Evolutionary conservation across 805 yeast species (phyloP), one percentile per base, ranked within the genome.

Genomic region (Pichia pseudocactophila): DNA sequence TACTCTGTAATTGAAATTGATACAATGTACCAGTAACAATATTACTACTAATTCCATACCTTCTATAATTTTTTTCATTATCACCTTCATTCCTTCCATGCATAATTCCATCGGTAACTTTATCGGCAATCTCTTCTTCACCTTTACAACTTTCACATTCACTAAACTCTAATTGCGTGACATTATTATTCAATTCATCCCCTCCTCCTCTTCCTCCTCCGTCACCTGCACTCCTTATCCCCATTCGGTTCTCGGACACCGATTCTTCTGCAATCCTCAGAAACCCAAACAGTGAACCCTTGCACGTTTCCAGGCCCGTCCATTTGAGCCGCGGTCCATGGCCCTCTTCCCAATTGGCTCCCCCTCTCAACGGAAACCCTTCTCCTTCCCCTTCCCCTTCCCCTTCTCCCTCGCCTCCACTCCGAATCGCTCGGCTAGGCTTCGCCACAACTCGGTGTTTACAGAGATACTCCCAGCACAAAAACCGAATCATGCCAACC

Each of bases 381-480:
- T n/a, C n/a, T n/a, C n/a, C n/a, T n/a, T n/a, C n/a, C n/a, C n/a
- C n/a, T n/a, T n/a, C n/a, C n/a, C n/a, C n/a, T n/a, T n/a, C n/a
- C n/a, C n/a, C n/a, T n/a, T n/a, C n/a, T n/a, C n/a, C n/a, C n/a
- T n/a, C n/a, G n/a, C n/a, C n/a, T n/a, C n/a, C n/a, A n/a, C n/a
- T n/a, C n/a, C n/a, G n/a, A n/a, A 27, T 68, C 2, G 70, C 57
- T 2, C 78, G 55, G 7, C 65, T 64, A 0, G 50, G 50, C 32
- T 65, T 64, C 18, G 64, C 62, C 9, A 28, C 17, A 48, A 73
- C 59, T 0, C 92, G 92, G 56, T 86, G 92, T 40, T 85, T 67
- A 39, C 71, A 66, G 16, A 74, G 64, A 53, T 80, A 88, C 4
- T 81, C 85, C 0, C 94, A 90, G 1, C 82, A 64, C 65, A 88